These are phyloP conservation scores for Dittrichia graveolens DNA, from an alignment of 129 eudicot species.

Conservation along the genomic window DNA sequence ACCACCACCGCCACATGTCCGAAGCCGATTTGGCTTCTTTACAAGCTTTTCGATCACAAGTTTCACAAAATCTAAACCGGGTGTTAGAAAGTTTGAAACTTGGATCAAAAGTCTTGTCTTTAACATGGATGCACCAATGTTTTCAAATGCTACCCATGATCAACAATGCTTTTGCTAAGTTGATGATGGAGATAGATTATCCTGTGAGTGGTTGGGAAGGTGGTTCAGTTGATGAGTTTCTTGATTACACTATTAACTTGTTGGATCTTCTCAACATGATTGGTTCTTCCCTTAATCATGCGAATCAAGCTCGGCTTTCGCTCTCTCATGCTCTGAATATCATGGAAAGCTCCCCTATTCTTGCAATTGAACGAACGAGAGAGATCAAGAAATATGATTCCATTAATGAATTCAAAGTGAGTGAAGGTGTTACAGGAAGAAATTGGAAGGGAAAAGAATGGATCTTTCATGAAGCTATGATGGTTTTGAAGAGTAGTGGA, in stretches of 20 bases:
- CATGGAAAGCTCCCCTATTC: slow-evolving; percentile 31
- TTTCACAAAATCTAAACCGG: slow-evolving; percentile 33
- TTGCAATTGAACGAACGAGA: slow-evolving; percentile 18
- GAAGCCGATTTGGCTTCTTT: slow-evolving; percentile 41
- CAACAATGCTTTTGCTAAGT: slow-evolving; percentile 60
- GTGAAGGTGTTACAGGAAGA: slow-evolving; percentile 11
- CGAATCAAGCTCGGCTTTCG: slow-evolving; percentile 46
- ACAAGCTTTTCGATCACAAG: slow-evolving; percentile 42
- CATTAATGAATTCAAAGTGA: slow-evolving; percentile 29
- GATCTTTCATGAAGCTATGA: slow-evolving; percentile 55
- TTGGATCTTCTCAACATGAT: slow-evolving; percentile 55
- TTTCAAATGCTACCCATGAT: slow-evolving; percentile 38
- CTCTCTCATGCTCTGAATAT: slow-evolving; percentile 44
- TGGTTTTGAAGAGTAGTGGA: slow-evolving; percentile 39
- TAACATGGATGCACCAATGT: slow-evolving; percentile 49
- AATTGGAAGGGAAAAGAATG: slow-evolving; percentile 37
- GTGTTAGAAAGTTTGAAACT: slow-evolving; percentile 29
- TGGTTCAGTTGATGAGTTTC: slow-evolving; percentile 51
- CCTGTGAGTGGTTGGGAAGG: slow-evolving; percentile 61
- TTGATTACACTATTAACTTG: slow-evolving; percentile 52
- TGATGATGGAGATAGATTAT: slow-evolving; percentile 57
- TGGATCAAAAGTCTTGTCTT: slow-evolving; percentile 48
- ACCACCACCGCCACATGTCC: slow-evolving; percentile 22
- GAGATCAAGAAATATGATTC: slow-evolving; percentile 26
- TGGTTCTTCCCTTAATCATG: slow-evolving; percentile 51